phyloP scores from a whole-genome alignment of 2,329 filamentous ascomycete species.

The Chaetomium olivaceum region DNA sequence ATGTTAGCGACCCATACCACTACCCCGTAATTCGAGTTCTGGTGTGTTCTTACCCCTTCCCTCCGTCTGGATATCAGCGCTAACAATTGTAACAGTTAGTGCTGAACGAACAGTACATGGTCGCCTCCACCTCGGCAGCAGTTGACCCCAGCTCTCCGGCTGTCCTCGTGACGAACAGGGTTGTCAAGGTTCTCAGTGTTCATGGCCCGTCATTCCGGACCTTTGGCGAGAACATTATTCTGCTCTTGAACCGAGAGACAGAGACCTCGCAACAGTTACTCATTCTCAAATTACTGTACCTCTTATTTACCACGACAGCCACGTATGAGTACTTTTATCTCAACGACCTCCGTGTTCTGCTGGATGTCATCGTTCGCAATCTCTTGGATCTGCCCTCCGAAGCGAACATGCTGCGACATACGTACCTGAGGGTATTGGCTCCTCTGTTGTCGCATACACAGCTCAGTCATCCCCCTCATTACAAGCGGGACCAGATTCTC shows the following conservation, averaged over 20 bases:
- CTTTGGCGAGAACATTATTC: slow-evolving; percentile 95
- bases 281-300: slow-evolving; percentile 93
- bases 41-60: slow-evolving; percentile 52
- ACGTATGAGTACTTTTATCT: slow-evolving; percentile 99
- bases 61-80: background rate
- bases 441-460: slow-evolving; percentile 91
- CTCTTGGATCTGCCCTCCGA: slow-evolving; percentile 93
- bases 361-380: slow-evolving; percentile 96
- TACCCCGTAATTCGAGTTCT: slow-evolving; percentile 92
- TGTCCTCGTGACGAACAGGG: slow-evolving; percentile 77
- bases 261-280: slow-evolving; percentile 92
- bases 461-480: slow-evolving; percentile 80
- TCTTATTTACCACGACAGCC: slow-evolving; percentile 86
- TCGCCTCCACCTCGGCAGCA: slow-evolving; percentile 61
- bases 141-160: slow-evolving; percentile 43
- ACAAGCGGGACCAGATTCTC: slow-evolving; percentile 84
- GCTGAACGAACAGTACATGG: slow-evolving; percentile 97
- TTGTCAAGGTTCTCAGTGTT: slow-evolving; percentile 85
- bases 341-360: slow-evolving; percentile 88
- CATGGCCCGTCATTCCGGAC: slow-evolving; percentile 83
- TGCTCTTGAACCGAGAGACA: slow-evolving; percentile 90
- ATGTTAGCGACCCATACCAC: slow-evolving; percentile 89
- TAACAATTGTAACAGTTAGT: slow-evolving; percentile 64
- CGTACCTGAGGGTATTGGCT: slow-evolving; percentile 89
- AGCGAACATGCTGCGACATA: slow-evolving; percentile 75